These are phyloP conservation scores for Anastatica hierochuntica DNA, from an alignment of 345 rosid genomes.

Conservation along the genomic window DNA sequence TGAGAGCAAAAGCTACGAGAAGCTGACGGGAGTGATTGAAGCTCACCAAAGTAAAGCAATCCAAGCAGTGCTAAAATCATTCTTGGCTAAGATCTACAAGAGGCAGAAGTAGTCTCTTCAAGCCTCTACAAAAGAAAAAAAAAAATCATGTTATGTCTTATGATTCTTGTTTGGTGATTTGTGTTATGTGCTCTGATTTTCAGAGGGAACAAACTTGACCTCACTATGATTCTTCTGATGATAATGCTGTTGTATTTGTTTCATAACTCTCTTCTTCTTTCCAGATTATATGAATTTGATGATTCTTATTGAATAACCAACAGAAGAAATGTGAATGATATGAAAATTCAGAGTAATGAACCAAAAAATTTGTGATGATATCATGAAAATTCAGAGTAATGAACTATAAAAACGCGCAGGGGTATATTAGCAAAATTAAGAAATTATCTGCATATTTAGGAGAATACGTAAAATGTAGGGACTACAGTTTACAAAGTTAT, in stretches of 20 bases:
- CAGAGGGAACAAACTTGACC: constrained; percentile 1
- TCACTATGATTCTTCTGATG: not conserved
- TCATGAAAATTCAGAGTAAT: not conserved
- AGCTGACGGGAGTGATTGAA: constrained; percentile 47
- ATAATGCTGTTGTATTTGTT: not conserved
- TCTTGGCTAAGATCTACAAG: constrained; percentile 82
- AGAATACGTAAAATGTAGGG: not conserved
- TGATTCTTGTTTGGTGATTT: constrained; percentile 7
- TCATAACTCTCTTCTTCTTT: not conserved
- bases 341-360: too few relatives aligned
- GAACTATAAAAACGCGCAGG: not conserved
- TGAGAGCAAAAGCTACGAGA: constrained; percentile 70
- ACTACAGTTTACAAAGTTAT: not conserved
- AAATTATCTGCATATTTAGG: not conserved
- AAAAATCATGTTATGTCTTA: not conserved
- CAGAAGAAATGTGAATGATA: too few relatives aligned
- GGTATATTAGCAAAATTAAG: not conserved
- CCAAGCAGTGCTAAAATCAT: constrained; percentile 76
- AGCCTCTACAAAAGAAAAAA: too few relatives aligned
- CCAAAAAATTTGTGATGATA: not conserved
- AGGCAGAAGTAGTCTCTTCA: constrained; percentile 44
- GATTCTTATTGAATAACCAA: constrained; percentile 7
- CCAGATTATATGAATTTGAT: not conserved
- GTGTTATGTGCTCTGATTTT: constrained; percentile 16
- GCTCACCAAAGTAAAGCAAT: constrained; percentile 63